Evolutionary conservation across 306 rosid species (phyloP).

Genomic region (Cercis canadensis): DNA sequence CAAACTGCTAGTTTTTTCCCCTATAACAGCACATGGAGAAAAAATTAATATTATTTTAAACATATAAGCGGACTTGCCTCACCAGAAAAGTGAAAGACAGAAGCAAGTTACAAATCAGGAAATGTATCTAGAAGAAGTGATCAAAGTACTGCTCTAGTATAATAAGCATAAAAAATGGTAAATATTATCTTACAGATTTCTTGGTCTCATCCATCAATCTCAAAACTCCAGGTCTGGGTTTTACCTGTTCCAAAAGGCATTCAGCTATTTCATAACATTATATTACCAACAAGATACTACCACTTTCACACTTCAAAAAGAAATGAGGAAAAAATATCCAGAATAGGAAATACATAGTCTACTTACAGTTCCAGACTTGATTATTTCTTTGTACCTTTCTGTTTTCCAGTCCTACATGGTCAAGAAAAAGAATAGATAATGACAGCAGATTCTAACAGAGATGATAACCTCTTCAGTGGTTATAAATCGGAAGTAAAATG

Average conservation of each 20-base stretch:
- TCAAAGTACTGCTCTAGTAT: constrained; percentile 19
- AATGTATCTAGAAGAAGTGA: constrained; percentile 25
- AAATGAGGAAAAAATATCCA: neutral
- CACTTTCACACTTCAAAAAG: constrained; percentile 19
- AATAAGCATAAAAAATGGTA: neutral
- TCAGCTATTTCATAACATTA: constrained; percentile 8
- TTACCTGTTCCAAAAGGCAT: constrained; percentile 60
- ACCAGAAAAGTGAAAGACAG: constrained; percentile 1
- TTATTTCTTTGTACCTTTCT: constrained; percentile 89
- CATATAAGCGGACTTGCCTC: constrained; percentile 17
- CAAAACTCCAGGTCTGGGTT: constrained; percentile 95
- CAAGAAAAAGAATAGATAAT: constrained; percentile 34
- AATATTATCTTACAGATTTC: constrained; percentile 76
- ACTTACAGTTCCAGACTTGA: constrained; percentile 97
- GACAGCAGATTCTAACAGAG: constrained; percentile 4
- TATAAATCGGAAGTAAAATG: constrained; percentile 5
- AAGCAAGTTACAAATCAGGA: constrained; percentile 23
- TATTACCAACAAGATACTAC: constrained; percentile 19
- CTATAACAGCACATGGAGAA: constrained; percentile 47
- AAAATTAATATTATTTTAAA: constrained; percentile 4
- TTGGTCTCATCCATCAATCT: constrained; percentile 91
- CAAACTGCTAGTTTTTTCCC: constrained; percentile 90
- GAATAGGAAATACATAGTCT: constrained; percentile 24
- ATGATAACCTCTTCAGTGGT: neutral
- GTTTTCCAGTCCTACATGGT: constrained; percentile 93